These are phyloP conservation scores for Fusarium nygamai DNA, from an alignment of 2,329 filamentous ascomycete species.

Conservation along the genomic window DNA sequence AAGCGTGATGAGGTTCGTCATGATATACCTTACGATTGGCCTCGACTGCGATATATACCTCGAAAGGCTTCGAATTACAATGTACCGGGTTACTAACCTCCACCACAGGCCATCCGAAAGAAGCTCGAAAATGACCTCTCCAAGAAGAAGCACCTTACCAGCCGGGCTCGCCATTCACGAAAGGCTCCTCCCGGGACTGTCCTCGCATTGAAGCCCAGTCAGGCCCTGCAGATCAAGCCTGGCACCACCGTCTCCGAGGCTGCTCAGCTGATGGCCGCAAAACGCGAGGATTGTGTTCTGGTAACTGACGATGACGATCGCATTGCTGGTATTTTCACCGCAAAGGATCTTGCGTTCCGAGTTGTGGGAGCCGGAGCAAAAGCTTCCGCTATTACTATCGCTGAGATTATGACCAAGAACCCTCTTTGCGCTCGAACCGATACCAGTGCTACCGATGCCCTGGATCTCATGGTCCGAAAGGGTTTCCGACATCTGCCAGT, in stretches of 20 bases:
- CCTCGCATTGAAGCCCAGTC: slow-evolving; percentile 92
- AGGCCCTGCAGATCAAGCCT: slow-evolving; percentile 97
- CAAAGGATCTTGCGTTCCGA: slow-evolving; percentile 97
- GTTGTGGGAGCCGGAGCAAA: slow-evolving; percentile 93
- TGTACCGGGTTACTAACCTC: slow-evolving; percentile 25
- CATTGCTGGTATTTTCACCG: slow-evolving; percentile 98
- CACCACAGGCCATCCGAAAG: slow-evolving; percentile 84
- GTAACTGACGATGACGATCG: slow-evolving; percentile 98
- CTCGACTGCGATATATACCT: slow-evolving; percentile 25
- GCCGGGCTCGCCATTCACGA: slow-evolving; percentile 82
- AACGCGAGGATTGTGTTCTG: slow-evolving; percentile 96
- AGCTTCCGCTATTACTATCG: slow-evolving; percentile 89
- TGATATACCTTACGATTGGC: slow-evolving; percentile 7
- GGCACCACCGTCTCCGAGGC: slow-evolving; percentile 93
- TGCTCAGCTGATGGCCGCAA: slow-evolving; percentile 98
- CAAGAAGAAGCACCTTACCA: slow-evolving; percentile 90
- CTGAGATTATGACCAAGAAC: slow-evolving; percentile 99
- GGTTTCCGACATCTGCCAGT: slow-evolving; percentile 97
- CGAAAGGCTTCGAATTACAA: slow-evolving; percentile 2
- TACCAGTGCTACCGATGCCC: slow-evolving; percentile 95
- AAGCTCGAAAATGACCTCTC: slow-evolving; percentile 98
- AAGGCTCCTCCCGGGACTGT: slow-evolving; percentile 97
- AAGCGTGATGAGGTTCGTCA: slow-evolving; percentile 95
- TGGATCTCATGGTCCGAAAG: slow-evolving; percentile 98
- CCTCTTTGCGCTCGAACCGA: slow-evolving; percentile 96